Base-by-base conservation (phyloP, 2,329 filamentous ascomycete genomes). In the Colletotrichum aenigma region DNA sequence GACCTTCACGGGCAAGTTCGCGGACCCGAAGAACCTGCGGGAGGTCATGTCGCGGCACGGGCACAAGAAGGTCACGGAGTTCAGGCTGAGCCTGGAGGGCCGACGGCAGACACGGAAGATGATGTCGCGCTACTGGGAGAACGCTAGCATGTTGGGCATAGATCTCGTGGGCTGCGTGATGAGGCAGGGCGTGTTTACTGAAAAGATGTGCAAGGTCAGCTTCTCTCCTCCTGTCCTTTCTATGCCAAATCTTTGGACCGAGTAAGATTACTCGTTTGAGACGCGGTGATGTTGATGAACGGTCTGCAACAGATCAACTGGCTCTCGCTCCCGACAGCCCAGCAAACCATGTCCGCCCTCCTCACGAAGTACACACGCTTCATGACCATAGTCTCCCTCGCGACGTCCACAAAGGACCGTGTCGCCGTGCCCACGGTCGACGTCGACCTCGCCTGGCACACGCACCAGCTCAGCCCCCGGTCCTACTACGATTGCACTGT, bases 381-480 rank as follows among this genome's bases (percentile, higher is more conserved):
- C 83, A 84, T 92, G 21, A 68, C 78, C 0, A 88, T 94, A 77
- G 91, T 94, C 82, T 83, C 83, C 3, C 75, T 80, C 0, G 78
- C 90, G 62, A 85, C 87, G 0, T 18, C 65, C 9, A 56, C 56
- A 10, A 69, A 70, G 12, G 78, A 77, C 2, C 81, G 87, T 9
- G 85, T 89, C 12, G 89, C 88, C 0, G 93, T 94, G 1, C 93
- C 93, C 2, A 94, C 93, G 1, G 85, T 94, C 2, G 93, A 94
- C 78, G 87, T 94, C 12, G 93, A 94, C 80, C 85, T 94, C 2
- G 93, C 90, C 2, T 95, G 93, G 93, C 94, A 96, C 81, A 95
- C 93, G 0, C 93, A 95, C 81, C 93, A 95, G 81, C 89, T 95
- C 4, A 89, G 86, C 15, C 92, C 93, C 0, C 79, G 81, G 5